Evolutionary conservation across 352 stramenopile species (phyloP), one percentile per base, ranked within the genome.

Genomic region (Pythium myriotylum): DNA sequence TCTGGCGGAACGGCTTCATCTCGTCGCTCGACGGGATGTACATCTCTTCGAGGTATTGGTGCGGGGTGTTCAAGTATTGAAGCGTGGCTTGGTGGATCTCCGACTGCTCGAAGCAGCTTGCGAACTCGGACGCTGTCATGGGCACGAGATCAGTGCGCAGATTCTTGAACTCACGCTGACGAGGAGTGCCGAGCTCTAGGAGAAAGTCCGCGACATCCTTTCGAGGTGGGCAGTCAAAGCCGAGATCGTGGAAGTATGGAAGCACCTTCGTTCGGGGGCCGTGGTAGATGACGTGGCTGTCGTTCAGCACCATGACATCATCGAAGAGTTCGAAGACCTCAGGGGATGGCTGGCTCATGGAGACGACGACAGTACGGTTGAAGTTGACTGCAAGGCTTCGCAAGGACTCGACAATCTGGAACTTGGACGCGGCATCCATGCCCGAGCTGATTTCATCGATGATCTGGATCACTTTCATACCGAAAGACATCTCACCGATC

Each of bases 371-470:
- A 3, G 74, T 88, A 2, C 69, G 41, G 49, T 81, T 75, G 35
- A 84, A 76, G 37, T 84, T 76, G 16, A 62, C 55, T 0, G 76
- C 80, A 2, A 75, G 65, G 54, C 79, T 77, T 32, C 74, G 79
- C 6, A 97, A 57, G 5, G 87, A 73, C 45, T 92, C 86, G 53
- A 89, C 83, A 54, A 98, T 98, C 50, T 98, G 89, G 61, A 76
- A 93, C 4, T 90, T 94, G 9, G 87, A 92, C 2, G 81, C 68
- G 35, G 73, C 67, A 70, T 98, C 89, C 23, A 98, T 74, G 2
- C 90, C 90, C n/a, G 86, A 96, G 61, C 74, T 89, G 55, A 98
- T 94, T 68, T 93, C 80, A 65, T 98, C 91, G 33, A 79, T 66
- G 26, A 89, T 85, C n/a, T 83, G 52, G 6, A 96, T 73, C 23